A percentile compares a stretch with the other conserved stretches of the same genome.
These are phyloP conservation scores for Teunomyces stri DNA, from an alignment of 805 yeast species.

Conservation along the genomic window DNA sequence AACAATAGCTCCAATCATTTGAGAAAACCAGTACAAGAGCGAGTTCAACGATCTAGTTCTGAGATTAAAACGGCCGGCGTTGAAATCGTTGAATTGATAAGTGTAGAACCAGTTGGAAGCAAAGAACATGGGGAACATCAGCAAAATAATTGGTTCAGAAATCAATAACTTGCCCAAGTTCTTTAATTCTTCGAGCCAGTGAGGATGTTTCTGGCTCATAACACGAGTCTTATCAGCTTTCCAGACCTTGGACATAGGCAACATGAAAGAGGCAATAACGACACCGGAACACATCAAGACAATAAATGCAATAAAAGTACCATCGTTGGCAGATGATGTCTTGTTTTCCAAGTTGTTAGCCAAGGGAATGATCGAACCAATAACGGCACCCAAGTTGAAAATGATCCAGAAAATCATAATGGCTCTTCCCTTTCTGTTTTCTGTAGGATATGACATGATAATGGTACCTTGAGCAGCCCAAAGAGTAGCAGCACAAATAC, in stretches of 20 bases:
- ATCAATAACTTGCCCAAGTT: constrained; percentile 38
- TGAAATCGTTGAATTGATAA: constrained; percentile 59
- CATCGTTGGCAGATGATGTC: constrained; percentile 37
- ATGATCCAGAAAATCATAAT: constrained; percentile 59
- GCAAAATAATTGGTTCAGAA: constrained; percentile 43
- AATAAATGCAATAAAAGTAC: constrained; percentile 55
- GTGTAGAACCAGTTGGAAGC: constrained; percentile 68
- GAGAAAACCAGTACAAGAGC: constrained; percentile 58
- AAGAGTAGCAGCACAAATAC: constrained; percentile 51
- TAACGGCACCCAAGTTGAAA: constrained; percentile 60
- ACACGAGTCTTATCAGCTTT: constrained; percentile 51
- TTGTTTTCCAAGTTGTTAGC: constrained; percentile 46
- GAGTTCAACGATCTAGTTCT: constrained; percentile 63
- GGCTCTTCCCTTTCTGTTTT: constrained; percentile 49
- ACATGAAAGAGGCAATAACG: constrained; percentile 42
- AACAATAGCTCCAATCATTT: constrained; percentile 54
- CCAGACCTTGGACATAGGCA: constrained; percentile 50
- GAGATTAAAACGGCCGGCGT: constrained; percentile 53
- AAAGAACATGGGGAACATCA: constrained; percentile 60
- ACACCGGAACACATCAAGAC: constrained; percentile 50
- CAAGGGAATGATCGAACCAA: constrained; percentile 57
- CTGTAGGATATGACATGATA: constrained; percentile 55
- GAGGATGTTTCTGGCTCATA: constrained; percentile 42
- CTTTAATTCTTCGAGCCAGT: constrained; percentile 44
- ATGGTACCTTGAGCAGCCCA: constrained; percentile 63